Evolutionary conservation across 257 asterid genomes (phyloP).

Genomic region (Echium plantagineum): DNA sequence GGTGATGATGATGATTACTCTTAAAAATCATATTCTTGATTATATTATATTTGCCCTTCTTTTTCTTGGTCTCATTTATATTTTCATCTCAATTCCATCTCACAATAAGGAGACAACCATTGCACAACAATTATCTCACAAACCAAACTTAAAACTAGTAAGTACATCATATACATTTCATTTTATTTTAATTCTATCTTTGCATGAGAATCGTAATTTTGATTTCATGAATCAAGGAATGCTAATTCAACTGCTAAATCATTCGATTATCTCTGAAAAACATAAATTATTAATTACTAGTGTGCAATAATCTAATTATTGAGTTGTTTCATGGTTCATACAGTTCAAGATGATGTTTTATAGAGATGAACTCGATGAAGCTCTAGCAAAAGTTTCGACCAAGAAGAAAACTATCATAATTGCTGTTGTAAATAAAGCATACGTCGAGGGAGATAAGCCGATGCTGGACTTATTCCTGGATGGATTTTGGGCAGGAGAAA

Average conservation of each 20-base stretch:
- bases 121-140: not conserved
- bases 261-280: too few relatives aligned
- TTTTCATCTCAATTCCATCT: slow-evolving; percentile 2
- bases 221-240: too few relatives aligned
- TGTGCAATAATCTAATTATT: too few relatives aligned
- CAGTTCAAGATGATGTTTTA: not conserved
- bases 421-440: slow-evolving; percentile 31
- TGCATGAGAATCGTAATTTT: too few relatives aligned
- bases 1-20: not conserved
- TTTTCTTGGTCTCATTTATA: slow-evolving; percentile 1
- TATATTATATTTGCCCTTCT: slow-evolving; percentile 6
- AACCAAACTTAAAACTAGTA: not conserved
- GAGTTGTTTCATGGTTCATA: not conserved
- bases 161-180: not conserved
- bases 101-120: not conserved
- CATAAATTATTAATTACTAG: too few relatives aligned
- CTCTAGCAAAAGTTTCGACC: slow-evolving; percentile 19
- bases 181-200: not conserved
- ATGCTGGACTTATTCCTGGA: slow-evolving; percentile 51
- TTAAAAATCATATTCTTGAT: not conserved
- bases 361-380: slow-evolving; percentile 25
- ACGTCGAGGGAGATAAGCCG: slow-evolving; percentile 34
- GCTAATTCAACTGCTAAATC: too few relatives aligned
- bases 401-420: slow-evolving; percentile 32
- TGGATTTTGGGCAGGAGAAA: slow-evolving; percentile 44